Evolutionary conservation across 768 basidiomycete genomes (phyloP).

Genomic region (Leccinellum rugosiceps): DNA sequence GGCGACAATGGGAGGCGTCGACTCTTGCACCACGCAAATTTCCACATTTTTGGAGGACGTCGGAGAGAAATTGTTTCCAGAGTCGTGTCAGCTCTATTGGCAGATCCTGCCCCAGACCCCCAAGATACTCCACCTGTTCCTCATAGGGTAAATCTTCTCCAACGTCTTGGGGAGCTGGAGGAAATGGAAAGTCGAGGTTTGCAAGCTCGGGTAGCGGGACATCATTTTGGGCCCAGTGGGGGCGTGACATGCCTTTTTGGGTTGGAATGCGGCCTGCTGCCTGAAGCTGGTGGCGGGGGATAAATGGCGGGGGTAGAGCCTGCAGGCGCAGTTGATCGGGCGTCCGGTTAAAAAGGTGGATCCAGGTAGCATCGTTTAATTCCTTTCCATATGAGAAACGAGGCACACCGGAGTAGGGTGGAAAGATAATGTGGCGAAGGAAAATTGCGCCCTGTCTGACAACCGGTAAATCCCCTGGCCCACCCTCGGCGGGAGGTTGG

Average conservation of each 20-base stretch:
- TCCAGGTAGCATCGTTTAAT: not conserved
- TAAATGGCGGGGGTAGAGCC: not conserved
- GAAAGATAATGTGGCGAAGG: not conserved
- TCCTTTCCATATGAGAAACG: not conserved
- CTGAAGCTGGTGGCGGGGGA: not conserved
- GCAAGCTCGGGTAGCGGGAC: not conserved
- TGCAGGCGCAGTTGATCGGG: not conserved
- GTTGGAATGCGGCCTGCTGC: not conserved
- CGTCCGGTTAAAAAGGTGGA: not conserved
- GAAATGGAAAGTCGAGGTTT: not conserved
- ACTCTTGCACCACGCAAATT: not conserved
- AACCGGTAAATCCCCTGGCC: not conserved
- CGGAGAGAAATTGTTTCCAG: conserved; percentile 1
- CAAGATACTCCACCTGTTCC: not conserved
- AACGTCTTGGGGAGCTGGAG: not conserved
- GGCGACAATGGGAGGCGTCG: not conserved
- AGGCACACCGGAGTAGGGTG: not conserved
- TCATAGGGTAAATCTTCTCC: conserved; percentile 1
- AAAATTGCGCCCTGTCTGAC: conserved; percentile 5
- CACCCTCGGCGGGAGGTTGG: not conserved
- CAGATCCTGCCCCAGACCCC: not conserved
- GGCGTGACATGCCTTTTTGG: conserved; percentile 1
- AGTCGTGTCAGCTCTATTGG: not conserved
- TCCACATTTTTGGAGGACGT: conserved; percentile 2
- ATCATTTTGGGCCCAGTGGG: not conserved